phyloP scores from a whole-genome alignment of 2,329 filamentous ascomycete genomes.

The Iodosphaeria phyllophila region DNA sequence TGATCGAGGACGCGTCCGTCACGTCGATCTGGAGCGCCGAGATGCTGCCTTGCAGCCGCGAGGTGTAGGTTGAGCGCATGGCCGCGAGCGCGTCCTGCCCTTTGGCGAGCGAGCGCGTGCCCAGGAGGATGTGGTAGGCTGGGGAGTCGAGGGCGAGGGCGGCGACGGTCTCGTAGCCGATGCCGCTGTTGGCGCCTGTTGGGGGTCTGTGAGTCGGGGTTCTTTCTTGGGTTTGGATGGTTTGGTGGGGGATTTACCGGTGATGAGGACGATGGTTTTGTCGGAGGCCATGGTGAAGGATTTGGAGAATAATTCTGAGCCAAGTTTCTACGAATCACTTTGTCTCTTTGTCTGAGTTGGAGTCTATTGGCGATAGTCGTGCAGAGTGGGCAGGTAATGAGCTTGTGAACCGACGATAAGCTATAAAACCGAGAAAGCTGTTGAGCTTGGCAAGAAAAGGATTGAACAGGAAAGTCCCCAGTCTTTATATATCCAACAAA shows the following conservation, averaged over 20 bases:
- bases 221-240: not conserved
- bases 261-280: constrained; percentile 1
- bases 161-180: constrained; percentile 23
- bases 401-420: too few species aligned
- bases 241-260: not conserved
- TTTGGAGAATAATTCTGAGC: too few species aligned
- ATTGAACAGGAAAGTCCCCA: too few species aligned
- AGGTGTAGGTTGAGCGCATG: constrained; percentile 21
- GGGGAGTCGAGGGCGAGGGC: constrained; percentile 16
- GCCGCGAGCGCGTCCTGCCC: constrained; percentile 14
- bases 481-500: too few species aligned
- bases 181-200: constrained; percentile 25
- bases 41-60: constrained; percentile 29
- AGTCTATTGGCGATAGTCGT: too few species aligned
- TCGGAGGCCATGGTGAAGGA: not conserved
- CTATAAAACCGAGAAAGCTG: too few species aligned
- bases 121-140: constrained; percentile 20
- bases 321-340: too few species aligned
- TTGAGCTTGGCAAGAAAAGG: too few species aligned
- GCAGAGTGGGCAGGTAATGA: too few species aligned
- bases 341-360: too few species aligned
- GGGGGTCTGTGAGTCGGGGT: not conserved
- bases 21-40: constrained; percentile 39
- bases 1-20: constrained; percentile 36
- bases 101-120: constrained; percentile 17